A percentile compares a stretch with the other conserved stretches of the same genome.
Conservation (phyloP, 345 rosid species). For the Linum lewisii region DNA sequence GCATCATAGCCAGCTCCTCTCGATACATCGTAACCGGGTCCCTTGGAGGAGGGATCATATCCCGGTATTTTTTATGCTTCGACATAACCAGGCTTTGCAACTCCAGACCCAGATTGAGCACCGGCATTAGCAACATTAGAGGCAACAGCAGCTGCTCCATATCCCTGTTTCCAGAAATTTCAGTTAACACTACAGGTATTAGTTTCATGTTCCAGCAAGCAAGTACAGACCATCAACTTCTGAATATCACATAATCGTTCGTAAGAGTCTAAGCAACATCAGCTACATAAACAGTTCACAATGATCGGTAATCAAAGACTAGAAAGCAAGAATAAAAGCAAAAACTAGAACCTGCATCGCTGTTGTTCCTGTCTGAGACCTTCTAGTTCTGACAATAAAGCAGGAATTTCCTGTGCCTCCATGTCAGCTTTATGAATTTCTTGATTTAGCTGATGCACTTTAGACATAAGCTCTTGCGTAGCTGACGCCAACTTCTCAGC, state of each 20-base stretch:
- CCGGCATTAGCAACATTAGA: conserved; percentile 24
- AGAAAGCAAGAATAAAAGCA: conserved; percentile 10
- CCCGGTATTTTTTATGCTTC: conserved; percentile 24
- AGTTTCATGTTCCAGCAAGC: neutral
- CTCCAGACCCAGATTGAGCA: conserved; percentile 43
- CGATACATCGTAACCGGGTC: conserved; percentile 17
- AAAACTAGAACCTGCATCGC: conserved; percentile 64
- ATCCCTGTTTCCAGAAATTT: conserved; percentile 31
- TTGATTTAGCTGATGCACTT: conserved; percentile 64
- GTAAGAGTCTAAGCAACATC: neutral
- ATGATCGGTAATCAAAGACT: neutral
- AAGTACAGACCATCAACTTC: neutral
- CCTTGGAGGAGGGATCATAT: no score
- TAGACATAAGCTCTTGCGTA: conserved; percentile 72
- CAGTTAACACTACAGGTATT: conserved; percentile 11
- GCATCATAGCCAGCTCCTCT: conserved; percentile 19
- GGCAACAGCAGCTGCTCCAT: conserved; percentile 24
- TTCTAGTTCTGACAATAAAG: conserved; percentile 73
- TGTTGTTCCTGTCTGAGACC: conserved; percentile 80
- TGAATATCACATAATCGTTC: neutral
- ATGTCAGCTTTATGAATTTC: conserved; percentile 64
- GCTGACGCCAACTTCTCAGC: conserved; percentile 58
- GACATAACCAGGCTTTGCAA: conserved; percentile 34
- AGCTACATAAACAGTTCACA: neutral
- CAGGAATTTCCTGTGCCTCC: conserved; percentile 74